Base-by-base conservation (phyloP, 495 filamentous ascomycete genomes). In the Hypoxylon trugodes region DNA sequence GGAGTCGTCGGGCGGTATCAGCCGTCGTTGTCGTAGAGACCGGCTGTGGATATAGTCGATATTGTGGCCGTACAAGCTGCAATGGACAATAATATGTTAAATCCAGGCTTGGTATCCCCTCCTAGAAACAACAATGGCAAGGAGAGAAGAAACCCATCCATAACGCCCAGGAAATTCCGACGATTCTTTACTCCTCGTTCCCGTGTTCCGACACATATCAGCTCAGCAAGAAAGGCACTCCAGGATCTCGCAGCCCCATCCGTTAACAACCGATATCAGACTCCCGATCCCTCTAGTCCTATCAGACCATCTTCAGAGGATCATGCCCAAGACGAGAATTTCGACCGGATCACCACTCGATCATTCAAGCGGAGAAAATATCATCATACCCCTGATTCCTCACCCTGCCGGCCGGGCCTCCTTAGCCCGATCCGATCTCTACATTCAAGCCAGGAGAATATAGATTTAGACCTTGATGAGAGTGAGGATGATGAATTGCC, bases 111-210 rank as follows among this genome's bases (percentile, higher is more conserved):
- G 25, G 70, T 71, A 6, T 81, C 79, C 0, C 77, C 79, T 0
- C 75, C 76, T 0, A 61, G 74, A 36, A 41, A 68, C 1, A 63
- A 49, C 53, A 71, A 65, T 26, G 71, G 74, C 38, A 81, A 81
- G 61, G 79, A 81, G 66, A 71, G 75, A 53, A 69, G 78, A 32
- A 74, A 78, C 43, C 82, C 82, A 19, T 85, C 82, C 13, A 79
- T 92, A 45, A 92, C 89, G 22, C 89, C 89, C 32, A 79, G 88
- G 49, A 88, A 86, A 48, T 96, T 96, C 68, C 86, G 76, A 35
- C 81, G 86, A 24, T 97, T 97, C 78, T 97, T 96, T 69, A 94
- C 90, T 10, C 93, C 93, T 45, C 82, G 78, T 13, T 73, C 77
- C 22, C 70, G 79, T 38, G 77, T 79, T 65, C 75, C 56, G 58